phyloP scores from a whole-genome alignment of 495 filamentous ascomycete genomes.

The Tuber calosporum region DNA sequence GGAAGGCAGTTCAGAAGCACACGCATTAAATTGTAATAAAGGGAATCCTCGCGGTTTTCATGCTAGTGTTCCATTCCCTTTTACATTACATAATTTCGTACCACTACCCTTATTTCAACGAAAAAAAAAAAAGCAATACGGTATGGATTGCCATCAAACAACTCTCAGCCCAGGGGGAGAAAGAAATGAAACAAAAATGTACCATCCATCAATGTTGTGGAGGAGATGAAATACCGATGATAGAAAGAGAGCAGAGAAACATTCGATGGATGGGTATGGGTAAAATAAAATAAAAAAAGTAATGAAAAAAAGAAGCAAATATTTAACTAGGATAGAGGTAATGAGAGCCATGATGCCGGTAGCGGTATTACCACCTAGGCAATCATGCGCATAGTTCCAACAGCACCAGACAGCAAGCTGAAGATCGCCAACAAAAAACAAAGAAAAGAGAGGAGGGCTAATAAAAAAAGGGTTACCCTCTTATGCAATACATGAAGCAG shows the following conservation, averaged over 20 bases:
- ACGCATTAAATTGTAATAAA: not conserved
- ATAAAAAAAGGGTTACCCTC: not conserved
- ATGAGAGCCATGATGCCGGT: not conserved
- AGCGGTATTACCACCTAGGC: not conserved
- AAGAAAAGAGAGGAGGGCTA: not conserved
- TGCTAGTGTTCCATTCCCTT: not conserved
- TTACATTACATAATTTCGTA: conserved; percentile 1
- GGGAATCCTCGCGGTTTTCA: not conserved
- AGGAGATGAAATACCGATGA: not conserved
- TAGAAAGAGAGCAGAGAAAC: not conserved
- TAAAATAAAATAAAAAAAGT: not conserved
- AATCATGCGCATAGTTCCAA: conserved; percentile 1
- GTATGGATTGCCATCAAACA: not conserved
- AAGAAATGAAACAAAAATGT: not conserved
- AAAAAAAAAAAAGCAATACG: not conserved
- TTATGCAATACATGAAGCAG: not conserved
- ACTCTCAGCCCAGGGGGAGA: not conserved
- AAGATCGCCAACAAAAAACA: not conserved
- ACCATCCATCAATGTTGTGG: not conserved
- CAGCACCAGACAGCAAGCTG: not conserved
- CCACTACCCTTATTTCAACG: not conserved
- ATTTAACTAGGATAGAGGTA: not conserved
- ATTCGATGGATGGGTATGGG: not conserved
- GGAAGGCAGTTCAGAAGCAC: not conserved
- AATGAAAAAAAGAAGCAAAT: not conserved